Evolutionary conservation across 805 yeast genomes (phyloP).

Genomic region (Saturnispora quitensis): DNA sequence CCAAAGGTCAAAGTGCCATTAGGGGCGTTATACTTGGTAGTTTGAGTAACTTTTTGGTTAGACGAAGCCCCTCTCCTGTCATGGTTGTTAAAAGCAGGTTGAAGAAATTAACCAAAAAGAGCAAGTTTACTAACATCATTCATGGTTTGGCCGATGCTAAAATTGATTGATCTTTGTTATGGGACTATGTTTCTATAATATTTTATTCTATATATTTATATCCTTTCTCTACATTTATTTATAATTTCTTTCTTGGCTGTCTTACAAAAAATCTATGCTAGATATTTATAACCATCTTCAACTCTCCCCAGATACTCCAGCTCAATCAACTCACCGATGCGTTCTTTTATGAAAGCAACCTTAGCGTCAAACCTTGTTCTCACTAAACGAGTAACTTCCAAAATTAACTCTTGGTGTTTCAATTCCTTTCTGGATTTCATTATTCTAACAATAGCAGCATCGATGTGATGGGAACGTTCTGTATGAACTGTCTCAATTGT

Average conservation of each 20-base stretch:
- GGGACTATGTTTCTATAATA: background rate
- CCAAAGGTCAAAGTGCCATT: conserved; percentile 62
- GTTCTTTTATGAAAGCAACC: conserved; percentile 54
- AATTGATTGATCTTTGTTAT: conserved; percentile 23
- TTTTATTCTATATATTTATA: background rate
- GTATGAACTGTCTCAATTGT: conserved; percentile 51
- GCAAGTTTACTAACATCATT: conserved; percentile 43
- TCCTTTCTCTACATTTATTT: background rate
- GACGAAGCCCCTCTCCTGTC: conserved; percentile 64
- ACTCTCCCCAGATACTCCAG: conserved; percentile 76
- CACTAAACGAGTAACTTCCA: conserved; percentile 39
- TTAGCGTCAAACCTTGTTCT: conserved; percentile 59
- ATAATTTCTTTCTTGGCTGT: background rate
- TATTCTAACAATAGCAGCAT: conserved; percentile 82
- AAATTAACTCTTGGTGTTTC: conserved; percentile 57
- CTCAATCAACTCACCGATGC: conserved; percentile 68
- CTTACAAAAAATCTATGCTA: conserved; percentile 33
- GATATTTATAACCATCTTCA: conserved; percentile 54
- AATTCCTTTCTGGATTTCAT: conserved; percentile 66
- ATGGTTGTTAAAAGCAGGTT: conserved; percentile 72
- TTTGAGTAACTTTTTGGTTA: conserved; percentile 61
- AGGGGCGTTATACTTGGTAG: conserved; percentile 70
- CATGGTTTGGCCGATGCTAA: conserved; percentile 34
- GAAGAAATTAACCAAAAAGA: conserved; percentile 54
- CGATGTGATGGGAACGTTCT: conserved; percentile 59